Conservation (phyloP, 345 rosid genomes). For the Trapa bicornis region DNA sequence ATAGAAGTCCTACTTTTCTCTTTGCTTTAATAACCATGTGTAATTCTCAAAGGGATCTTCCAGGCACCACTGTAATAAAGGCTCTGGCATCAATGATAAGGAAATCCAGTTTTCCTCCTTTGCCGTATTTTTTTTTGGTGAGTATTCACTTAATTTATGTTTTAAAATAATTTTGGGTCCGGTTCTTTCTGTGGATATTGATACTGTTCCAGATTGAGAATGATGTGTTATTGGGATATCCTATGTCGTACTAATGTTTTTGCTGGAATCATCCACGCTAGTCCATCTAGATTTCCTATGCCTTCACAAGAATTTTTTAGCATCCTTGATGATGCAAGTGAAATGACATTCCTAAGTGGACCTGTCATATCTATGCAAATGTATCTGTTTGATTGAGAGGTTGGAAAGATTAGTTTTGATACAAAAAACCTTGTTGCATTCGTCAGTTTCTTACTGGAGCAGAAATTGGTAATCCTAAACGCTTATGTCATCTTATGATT, state of each 20-base stretch:
- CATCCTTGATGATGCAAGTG: slow-evolving; percentile 94
- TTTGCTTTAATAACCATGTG: background rate
- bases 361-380: slow-evolving; percentile 64
- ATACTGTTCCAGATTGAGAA: background rate
- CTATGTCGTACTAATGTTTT: slow-evolving; percentile 9
- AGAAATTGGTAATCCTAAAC: slow-evolving; percentile 45
- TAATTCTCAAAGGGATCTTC: slow-evolving; percentile 38
- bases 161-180: too few species aligned
- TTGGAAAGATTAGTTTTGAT: slow-evolving; percentile 68
- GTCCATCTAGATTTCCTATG: slow-evolving; percentile 56
- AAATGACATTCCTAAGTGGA: slow-evolving; percentile 67
- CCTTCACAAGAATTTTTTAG: slow-evolving; percentile 64
- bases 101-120: slow-evolving; percentile 52
- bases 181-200: background rate
- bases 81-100: slow-evolving; percentile 45
- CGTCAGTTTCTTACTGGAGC: slow-evolving; percentile 78
- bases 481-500: slow-evolving; percentile 4
- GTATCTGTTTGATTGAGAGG: slow-evolving; percentile 82
- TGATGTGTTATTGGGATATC: background rate
- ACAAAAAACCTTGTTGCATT: slow-evolving; percentile 75
- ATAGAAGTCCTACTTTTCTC: background rate
- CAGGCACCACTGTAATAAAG: slow-evolving; percentile 53
- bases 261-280: slow-evolving; percentile 75
- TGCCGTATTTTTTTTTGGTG: slow-evolving; percentile 81
- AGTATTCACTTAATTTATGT: slow-evolving; percentile 2